A percentile compares a stretch with the other conserved stretches of the same genome.
phyloP scores from a whole-genome alignment of 169 alveolate species.

The Cryptosporidium bovis region DNA sequence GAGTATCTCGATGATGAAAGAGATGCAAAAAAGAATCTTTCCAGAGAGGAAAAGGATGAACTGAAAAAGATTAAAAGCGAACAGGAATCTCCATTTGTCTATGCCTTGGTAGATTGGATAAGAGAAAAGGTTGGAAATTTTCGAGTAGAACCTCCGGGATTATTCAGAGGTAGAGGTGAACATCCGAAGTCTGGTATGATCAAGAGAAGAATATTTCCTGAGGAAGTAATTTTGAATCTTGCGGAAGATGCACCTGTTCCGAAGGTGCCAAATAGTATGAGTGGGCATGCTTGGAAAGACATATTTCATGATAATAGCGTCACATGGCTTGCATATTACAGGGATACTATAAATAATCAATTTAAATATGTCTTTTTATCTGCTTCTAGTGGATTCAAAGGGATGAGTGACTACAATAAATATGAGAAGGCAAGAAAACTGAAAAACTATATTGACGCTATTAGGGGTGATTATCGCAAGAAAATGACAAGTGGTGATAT shows the following conservation, averaged over 20 bases:
- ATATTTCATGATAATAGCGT: slow-evolving; percentile 94
- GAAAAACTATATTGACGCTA: slow-evolving; percentile 87
- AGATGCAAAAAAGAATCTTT: slow-evolving; percentile 54
- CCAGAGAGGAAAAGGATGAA: slow-evolving; percentile 43
- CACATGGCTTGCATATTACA: slow-evolving; percentile 96
- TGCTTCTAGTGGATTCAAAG: slow-evolving; percentile 95
- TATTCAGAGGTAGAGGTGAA: slow-evolving; percentile 99
- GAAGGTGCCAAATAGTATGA: slow-evolving; percentile 86
- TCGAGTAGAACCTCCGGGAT: slow-evolving; percentile 98
- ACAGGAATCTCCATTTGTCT: slow-evolving; percentile 68
- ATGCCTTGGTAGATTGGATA: slow-evolving; percentile 88
- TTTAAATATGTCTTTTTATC: slow-evolving; percentile 93
- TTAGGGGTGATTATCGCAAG: slow-evolving; percentile 90
- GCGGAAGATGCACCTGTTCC: slow-evolving; percentile 97
- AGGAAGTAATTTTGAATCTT: slow-evolving; percentile 93
- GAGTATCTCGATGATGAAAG: slow-evolving; percentile 44
- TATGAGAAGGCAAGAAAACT: slow-evolving; percentile 96
- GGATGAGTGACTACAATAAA: slow-evolving; percentile 94
- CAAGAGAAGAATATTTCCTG: slow-evolving; percentile 91
- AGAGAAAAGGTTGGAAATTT: slow-evolving; percentile 93
- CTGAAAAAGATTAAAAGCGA: slow-evolving; percentile 27
- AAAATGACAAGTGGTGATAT: slow-evolving; percentile 86
- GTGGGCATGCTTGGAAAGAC: slow-evolving; percentile 98
- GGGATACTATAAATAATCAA: slow-evolving; percentile 93
- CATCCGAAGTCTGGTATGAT: slow-evolving; percentile 97